Percentiles rank a stretch among this genome's conserved stretches.
Evolutionary conservation across 75 land plant species (phyloP).

Genomic region (Cryptomeria japonica): DNA sequence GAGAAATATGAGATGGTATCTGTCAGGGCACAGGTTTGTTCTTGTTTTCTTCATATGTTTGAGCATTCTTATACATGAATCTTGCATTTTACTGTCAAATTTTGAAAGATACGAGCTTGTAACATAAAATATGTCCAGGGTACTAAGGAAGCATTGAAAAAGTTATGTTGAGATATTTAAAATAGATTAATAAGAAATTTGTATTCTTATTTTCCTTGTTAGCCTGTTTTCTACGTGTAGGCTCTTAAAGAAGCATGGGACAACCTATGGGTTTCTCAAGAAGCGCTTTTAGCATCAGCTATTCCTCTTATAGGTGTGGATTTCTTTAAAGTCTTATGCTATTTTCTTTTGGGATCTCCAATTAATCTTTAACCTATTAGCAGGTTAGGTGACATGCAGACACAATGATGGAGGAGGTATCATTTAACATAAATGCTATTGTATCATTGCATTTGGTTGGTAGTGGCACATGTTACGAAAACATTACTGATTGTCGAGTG

Average conservation of each 20-base stretch:
- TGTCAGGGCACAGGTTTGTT: conserved; percentile 21
- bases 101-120: background rate
- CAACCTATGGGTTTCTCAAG: conserved; percentile 24
- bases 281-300: conserved; percentile 18
- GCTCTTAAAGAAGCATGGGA: conserved; percentile 30
- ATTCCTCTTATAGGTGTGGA: conserved; percentile 26
- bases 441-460: background rate
- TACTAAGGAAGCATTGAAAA: background rate
- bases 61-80: background rate
- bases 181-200: background rate
- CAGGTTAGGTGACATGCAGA: background rate
- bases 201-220: background rate
- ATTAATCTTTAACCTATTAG: background rate
- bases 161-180: background rate
- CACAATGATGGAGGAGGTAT: background rate
- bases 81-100: background rate
- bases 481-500: background rate
- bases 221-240: conserved; percentile 1
- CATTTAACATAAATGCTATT: background rate
- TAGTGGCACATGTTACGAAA: background rate
- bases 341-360: background rate
- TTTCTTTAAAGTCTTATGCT: background rate
- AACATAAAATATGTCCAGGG: background rate
- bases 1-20: conserved; percentile 26
- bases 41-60: background rate